Base-by-base conservation (phyloP, 768 basidiomycete species). In the Rhizopogon sp. region DNA sequence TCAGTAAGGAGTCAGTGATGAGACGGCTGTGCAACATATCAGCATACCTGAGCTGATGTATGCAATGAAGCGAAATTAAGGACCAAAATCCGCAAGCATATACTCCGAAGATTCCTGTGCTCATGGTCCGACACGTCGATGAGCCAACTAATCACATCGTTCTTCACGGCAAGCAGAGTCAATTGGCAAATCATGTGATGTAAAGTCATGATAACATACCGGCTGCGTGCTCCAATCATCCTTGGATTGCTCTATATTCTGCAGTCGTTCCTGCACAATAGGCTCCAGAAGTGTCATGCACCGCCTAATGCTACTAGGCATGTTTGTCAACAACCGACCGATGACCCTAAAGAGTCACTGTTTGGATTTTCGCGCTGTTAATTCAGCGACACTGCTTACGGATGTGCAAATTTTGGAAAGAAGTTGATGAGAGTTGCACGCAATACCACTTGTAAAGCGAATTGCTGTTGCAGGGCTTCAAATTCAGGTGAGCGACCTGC, bases 141-240 rank as follows among this genome's bases (percentile, higher is more conserved):
- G n/a, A 77, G 60, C 77, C 74, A 76, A 33, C 66, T 67, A 11
- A 77, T 65, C 60, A 75, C 45, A 57, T 77, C 76, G 43, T 72
- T 70, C 73, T 74, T 45, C 17, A 35, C 3, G 29, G 11, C 40
- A 47, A 44, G 33, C 5, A 62, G 28, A 58, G 47, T 50, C 35
- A 39, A 33, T 4, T 52, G 43, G 51, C 31, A 6, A 28, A 47
- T 33, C 17, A 43, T 42, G 51, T 33, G 50, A 56, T 44, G 13
- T 39, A 20, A 14, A 56, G 35, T 39, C 39, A 49, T 25, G 35
- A 14, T 49, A 25, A 60, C 67, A 9, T 46, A 74, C 74, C 37
- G 76, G 75, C 55, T 71, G 68, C 39, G 58, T 66, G 6, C 57
- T 25, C 58, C 60, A 69, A 33, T 69, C 60, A 14, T 61, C 56